Evolutionary conservation across 805 yeast genomes (phyloP).

Genomic region (Naumovozyma castellii): DNA sequence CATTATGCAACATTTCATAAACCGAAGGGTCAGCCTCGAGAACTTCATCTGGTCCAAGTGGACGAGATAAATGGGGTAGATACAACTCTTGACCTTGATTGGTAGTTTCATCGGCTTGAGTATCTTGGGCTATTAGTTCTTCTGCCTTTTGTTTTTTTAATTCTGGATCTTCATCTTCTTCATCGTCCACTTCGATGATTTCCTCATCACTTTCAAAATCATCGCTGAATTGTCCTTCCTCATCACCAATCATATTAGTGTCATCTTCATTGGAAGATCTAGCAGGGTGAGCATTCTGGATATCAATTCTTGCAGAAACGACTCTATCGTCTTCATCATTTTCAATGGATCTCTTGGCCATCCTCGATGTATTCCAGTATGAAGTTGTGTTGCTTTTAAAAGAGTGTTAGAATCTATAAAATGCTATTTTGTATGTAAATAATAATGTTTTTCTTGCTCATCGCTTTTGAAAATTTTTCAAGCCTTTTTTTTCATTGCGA

Average conservation of each 20-base stretch:
- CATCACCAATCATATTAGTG: constrained; percentile 53
- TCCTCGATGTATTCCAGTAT: no score
- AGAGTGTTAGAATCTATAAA: no score
- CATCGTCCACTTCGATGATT: constrained; percentile 70
- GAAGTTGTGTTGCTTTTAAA: no score
- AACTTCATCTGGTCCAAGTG: constrained; percentile 91
- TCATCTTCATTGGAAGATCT: constrained; percentile 28
- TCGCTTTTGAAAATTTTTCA: background rate
- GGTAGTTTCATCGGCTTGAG: constrained; percentile 30
- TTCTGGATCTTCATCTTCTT: constrained; percentile 35
- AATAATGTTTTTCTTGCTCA: no score
- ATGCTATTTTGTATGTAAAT: no score
- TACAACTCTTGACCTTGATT: constrained; percentile 41
- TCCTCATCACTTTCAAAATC: constrained; percentile 90
- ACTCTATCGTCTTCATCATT: constrained; percentile 33
- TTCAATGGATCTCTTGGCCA: constrained; percentile 47
- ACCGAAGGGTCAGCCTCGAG: constrained; percentile 94
- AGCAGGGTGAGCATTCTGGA: constrained; percentile 15
- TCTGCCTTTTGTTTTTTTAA: constrained; percentile 31
- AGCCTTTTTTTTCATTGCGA: background rate
- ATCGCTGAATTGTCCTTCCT: constrained; percentile 83
- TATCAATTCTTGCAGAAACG: constrained; percentile 34
- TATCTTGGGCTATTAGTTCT: constrained; percentile 32
- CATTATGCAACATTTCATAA: constrained; percentile 91
- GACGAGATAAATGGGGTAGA: constrained; percentile 80